Evolutionary conservation across 73 alveolate species (phyloP), one percentile per base, ranked within the genome.

Genomic region (Uronychia setigera): DNA sequence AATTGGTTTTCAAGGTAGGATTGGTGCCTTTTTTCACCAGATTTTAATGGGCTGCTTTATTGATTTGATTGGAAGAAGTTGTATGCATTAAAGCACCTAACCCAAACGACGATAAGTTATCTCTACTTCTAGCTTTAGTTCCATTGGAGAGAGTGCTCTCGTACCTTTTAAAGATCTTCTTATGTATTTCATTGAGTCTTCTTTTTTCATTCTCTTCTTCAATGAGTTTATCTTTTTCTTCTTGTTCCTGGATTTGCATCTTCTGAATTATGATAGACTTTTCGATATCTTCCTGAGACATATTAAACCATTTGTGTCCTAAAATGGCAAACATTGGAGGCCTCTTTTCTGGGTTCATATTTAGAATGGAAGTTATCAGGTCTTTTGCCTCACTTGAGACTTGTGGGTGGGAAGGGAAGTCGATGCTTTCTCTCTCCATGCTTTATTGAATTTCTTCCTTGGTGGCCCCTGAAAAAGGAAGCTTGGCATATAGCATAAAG

Each of bases 401-500:
- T 19, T 46, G 67, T 46, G 67, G 67, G 19, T 46, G 67, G 19
- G 67, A 46, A 19, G 67, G 67, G 67, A 46, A 46, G 19, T 46
- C 67, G 67, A 46, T 46, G 67, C n/a, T 11, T 46, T 46, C 67
- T 19, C 67, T 46, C n/a, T 46, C 67, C 67, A 46, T 46, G 19
- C 67, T 46, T 46, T 46, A 19, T 19, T 46, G 67, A 19, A 46
- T 46, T 19, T 46, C 67, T 19, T 80, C 86, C 31, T 80, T 57
- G 14, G 58, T 80, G 1, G 80, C 80, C 1, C 80, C 84, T 76
- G 83, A 78, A 57, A 89, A 89, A n/a, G 95, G 95, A 32, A 89
- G 75, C 60, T 77, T 80, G 0, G 88, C 92, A 35, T 74, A 80
- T 9, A 89, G 59, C 91, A 84, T 84, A 5, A 90, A 87, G 59